Evolutionary conservation across 2,329 filamentous ascomycete genomes (phyloP).

Genomic region (Neopestalotiopsis sp.): DNA sequence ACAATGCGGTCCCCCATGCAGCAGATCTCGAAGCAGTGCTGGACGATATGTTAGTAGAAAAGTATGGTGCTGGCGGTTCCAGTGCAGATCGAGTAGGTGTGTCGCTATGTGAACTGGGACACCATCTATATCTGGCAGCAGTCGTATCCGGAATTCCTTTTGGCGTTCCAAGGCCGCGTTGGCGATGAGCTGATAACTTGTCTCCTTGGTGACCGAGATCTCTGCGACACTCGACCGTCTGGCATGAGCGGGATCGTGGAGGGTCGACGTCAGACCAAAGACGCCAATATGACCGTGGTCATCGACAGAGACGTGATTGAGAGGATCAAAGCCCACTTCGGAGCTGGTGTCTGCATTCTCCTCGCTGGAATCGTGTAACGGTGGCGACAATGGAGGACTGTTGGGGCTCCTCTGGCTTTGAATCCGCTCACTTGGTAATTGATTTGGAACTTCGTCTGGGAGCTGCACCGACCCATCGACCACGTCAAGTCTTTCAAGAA

Average conservation of each 20-base stretch:
- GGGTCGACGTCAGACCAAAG: conserved; percentile 23
- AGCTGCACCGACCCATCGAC: background rate
- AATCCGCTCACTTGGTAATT: background rate
- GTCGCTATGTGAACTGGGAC: conserved; percentile 37
- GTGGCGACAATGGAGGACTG: background rate
- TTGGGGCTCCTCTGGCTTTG: background rate
- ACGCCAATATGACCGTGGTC: conserved; percentile 20
- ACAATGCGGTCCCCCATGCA: conserved; percentile 40
- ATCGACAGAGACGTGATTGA: conserved; percentile 21
- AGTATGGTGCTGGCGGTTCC: conserved; percentile 44
- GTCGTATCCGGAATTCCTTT: conserved; percentile 15
- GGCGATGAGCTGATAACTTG: conserved; percentile 21
- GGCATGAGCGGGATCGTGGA: conserved; percentile 10
- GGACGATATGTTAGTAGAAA: conserved; percentile 45
- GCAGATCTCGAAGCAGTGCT: conserved; percentile 42
- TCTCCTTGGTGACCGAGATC: conserved; percentile 1
- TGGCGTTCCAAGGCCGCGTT: conserved; percentile 24
- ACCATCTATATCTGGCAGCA: conserved; percentile 34
- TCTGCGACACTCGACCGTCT: background rate
- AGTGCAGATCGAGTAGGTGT: conserved; percentile 45
- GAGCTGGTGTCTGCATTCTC: conserved; percentile 7
- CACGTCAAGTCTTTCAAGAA: background rate
- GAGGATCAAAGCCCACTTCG: conserved; percentile 15
- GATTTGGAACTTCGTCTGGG: background rate
- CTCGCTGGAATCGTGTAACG: background rate